These are phyloP conservation scores for Lactarius akahatsu DNA, from an alignment of 768 basidiomycete genomes.

Conservation along the genomic window DNA sequence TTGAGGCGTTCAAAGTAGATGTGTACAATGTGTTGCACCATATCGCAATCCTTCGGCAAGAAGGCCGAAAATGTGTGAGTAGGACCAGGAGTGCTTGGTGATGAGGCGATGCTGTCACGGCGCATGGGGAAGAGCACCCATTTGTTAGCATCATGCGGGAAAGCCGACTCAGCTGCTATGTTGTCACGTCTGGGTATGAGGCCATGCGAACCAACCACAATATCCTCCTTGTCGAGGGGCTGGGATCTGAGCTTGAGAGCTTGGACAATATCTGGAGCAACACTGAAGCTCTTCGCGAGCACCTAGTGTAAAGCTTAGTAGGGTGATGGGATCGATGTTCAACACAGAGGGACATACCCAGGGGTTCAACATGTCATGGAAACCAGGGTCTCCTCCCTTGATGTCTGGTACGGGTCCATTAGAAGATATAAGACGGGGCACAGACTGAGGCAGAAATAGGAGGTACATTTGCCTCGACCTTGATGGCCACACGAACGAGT, in stretches of 20 bases:
- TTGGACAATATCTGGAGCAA: constrained; percentile 65
- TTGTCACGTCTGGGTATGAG: constrained; percentile 70
- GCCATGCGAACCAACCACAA: constrained; percentile 73
- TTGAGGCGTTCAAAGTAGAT: constrained; percentile 79
- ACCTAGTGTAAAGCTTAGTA: constrained; percentile 40
- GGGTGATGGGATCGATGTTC: constrained; percentile 7
- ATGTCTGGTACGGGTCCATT: constrained; percentile 39
- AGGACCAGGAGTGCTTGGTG: constrained; percentile 31
- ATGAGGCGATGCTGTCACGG: constrained; percentile 43
- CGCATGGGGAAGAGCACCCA: constrained; percentile 60
- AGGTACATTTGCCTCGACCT: constrained; percentile 36
- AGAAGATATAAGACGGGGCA: constrained; percentile 34
- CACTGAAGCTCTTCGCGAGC: constrained; percentile 78
- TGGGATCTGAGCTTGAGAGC: constrained; percentile 54
- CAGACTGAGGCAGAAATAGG: constrained; percentile 33
- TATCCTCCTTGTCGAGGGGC: constrained; percentile 62
- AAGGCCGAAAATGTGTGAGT: constrained; percentile 51
- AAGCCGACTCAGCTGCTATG: constrained; percentile 49
- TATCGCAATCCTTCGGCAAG: constrained; percentile 74
- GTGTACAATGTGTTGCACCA: constrained; percentile 60
- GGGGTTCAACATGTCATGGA: constrained; percentile 74
- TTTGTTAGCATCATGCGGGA: constrained; percentile 59
- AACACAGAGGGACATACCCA: constrained; percentile 40
- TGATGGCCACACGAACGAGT: constrained; percentile 65
- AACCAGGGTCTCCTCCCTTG: constrained; percentile 77